A percentile compares a stretch with the other conserved stretches of the same genome.
Evolutionary conservation across 2,329 filamentous ascomycete genomes (phyloP).

Genomic region (Harringtonia lauricola): DNA sequence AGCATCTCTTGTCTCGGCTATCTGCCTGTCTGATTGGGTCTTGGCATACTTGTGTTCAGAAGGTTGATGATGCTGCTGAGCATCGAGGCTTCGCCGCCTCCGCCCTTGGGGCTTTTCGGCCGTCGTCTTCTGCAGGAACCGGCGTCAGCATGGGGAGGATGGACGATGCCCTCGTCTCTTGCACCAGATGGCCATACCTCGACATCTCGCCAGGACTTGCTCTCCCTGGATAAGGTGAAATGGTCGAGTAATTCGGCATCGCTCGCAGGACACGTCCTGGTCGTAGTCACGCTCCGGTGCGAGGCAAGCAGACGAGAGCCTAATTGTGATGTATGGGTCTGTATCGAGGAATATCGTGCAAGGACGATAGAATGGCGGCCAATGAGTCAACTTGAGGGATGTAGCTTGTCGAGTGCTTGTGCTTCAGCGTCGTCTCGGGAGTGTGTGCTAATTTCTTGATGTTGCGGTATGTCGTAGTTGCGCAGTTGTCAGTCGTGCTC

Average conservation of each 20-base stretch:
- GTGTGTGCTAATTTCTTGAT: no score
- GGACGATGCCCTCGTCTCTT: no score
- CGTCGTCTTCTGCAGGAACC: constrained; percentile 37
- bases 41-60: constrained; percentile 75
- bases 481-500: no score
- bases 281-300: no score
- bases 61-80: constrained; percentile 89
- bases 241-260: constrained; percentile 45
- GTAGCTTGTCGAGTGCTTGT: no score
- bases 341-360: no score
- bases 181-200: constrained; percentile 22
- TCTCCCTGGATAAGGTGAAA: constrained; percentile 34
- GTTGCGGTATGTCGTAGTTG: no score
- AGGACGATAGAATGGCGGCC: no score
- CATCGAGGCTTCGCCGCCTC: constrained; percentile 77
- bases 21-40: not conserved
- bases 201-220: constrained; percentile 34
- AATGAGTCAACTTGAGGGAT: no score
- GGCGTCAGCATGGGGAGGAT: not conserved
- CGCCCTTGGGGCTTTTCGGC: constrained; percentile 65
- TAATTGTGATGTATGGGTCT: no score
- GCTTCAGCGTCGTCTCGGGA: no score
- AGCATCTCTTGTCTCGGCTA: not conserved
- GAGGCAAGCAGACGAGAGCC: no score
- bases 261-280: not conserved